Conservation (phyloP, 306 rosid genomes). For the Prunus padus region DNA sequence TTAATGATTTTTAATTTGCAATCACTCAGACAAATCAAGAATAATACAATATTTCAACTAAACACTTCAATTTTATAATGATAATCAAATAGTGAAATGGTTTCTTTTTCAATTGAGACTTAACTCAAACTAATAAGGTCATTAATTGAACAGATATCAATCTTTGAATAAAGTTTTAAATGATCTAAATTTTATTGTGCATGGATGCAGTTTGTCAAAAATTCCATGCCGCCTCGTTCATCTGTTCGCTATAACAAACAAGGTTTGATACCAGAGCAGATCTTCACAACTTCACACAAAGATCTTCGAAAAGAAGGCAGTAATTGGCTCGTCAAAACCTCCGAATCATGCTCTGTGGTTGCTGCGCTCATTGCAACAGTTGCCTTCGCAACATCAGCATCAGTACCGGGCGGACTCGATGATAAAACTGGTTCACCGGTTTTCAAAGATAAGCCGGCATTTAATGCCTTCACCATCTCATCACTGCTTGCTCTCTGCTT, state of each 20-base stretch:
- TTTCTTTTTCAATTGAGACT: too few species aligned
- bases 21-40: too few species aligned
- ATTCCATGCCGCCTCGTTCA: constrained; percentile 32
- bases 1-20: too few species aligned
- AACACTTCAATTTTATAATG: too few species aligned
- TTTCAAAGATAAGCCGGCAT: constrained; percentile 20
- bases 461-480: constrained; percentile 27
- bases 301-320: constrained; percentile 29
- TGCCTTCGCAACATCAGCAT: constrained; percentile 42
- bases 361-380: constrained; percentile 62
- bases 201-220: constrained; percentile 38
- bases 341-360: constrained; percentile 61
- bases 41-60: too few species aligned
- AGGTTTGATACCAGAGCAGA: constrained; percentile 32
- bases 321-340: constrained; percentile 47
- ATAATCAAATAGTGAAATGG: too few species aligned
- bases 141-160: too few species aligned
- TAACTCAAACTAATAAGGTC: too few species aligned
- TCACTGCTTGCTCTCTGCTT: constrained; percentile 32
- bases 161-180: not conserved
- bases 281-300: constrained; percentile 41
- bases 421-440: constrained; percentile 28
- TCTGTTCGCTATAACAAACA: constrained; percentile 27
- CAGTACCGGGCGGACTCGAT: constrained; percentile 43
- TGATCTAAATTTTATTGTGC: not conserved